Percentiles rank a stretch among this genome's conserved stretches.
Evolutionary conservation across 306 rosid genomes (phyloP).

Genomic region (Purshia tridentata): DNA sequence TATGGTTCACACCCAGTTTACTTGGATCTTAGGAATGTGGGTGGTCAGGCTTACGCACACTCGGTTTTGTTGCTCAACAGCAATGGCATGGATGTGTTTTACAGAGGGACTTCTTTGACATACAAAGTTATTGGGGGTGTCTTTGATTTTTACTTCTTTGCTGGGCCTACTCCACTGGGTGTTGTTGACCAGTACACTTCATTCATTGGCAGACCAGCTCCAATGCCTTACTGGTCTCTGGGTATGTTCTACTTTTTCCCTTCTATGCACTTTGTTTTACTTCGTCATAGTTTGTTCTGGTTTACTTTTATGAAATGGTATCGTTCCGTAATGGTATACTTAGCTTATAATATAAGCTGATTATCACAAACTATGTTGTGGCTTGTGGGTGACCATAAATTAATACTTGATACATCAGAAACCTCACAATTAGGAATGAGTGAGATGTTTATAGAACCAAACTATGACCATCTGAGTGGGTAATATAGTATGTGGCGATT

Average conservation of each 20-base stretch:
- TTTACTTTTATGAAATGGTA: background rate
- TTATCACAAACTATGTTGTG: background rate
- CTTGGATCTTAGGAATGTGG: constrained; percentile 78
- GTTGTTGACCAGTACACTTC: constrained; percentile 94
- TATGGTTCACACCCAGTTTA: constrained; percentile 93
- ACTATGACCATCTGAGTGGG: constrained; percentile 1
- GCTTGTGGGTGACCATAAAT: background rate
- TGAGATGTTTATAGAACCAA: constrained; percentile 1
- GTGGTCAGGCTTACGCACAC: constrained; percentile 64
- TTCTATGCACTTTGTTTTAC: background rate
- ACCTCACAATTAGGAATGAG: background rate
- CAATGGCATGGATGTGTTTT: constrained; percentile 95
- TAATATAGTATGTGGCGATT: background rate
- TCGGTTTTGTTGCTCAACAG: constrained; percentile 84
- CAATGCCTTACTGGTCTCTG: constrained; percentile 98
- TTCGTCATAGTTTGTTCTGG: background rate
- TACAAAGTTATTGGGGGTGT: constrained; percentile 90
- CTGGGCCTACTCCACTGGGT: constrained; percentile 75
- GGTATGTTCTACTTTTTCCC: constrained; percentile 44
- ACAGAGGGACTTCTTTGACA: constrained; percentile 69
- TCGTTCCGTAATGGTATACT: background rate
- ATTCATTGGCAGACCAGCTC: constrained; percentile 87
- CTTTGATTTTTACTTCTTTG: constrained; percentile 85
- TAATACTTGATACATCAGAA: background rate
- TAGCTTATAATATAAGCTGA: background rate